These are phyloP conservation scores for Acacia melanoxylon DNA, from an alignment of 306 rosid species.

Conservation along the genomic window DNA sequence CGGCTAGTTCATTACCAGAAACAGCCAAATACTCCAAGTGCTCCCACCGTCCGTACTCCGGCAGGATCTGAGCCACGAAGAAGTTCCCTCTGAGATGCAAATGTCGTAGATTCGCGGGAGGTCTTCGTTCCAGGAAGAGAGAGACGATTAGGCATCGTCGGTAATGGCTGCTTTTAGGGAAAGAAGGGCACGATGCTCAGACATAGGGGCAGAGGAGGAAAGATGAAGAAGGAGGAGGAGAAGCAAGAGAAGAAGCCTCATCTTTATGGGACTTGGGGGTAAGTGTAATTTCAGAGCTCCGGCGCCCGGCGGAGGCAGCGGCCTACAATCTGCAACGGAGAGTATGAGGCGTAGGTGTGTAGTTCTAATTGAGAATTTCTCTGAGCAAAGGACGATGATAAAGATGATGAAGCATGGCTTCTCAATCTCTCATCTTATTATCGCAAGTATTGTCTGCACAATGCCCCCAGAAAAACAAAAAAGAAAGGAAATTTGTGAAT, in stretches of 20 bases:
- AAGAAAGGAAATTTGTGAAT: too few species aligned
- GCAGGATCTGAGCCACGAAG: conserved; percentile 65
- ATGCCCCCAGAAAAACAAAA: too few species aligned
- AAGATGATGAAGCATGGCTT: background rate
- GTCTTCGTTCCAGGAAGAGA: conserved; percentile 64
- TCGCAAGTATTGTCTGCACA: too few species aligned
- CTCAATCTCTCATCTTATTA: background rate
- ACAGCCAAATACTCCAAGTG: conserved; percentile 70
- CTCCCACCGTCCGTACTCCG: conserved; percentile 61
- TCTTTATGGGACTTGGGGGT: conserved; percentile 26
- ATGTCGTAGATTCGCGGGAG: conserved; percentile 70
- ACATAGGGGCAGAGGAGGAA: conserved; percentile 29
- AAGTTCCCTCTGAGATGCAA: conserved; percentile 88
- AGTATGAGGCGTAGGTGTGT: background rate
- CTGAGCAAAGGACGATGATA: background rate
- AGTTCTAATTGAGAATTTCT: background rate
- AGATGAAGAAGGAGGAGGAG: conserved; percentile 24
- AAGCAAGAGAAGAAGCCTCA: conserved; percentile 49
- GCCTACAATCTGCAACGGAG: background rate
- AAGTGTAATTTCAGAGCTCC: too few species aligned
- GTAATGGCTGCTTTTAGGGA: conserved; percentile 50
- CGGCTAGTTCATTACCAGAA: conserved; percentile 75
- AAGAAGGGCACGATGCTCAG: conserved; percentile 65
- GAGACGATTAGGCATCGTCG: conserved; percentile 46
- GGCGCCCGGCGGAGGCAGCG: too few species aligned